Base-by-base conservation (phyloP, 257 asterid genomes). In the Solanum lycopersicoides region DNA sequence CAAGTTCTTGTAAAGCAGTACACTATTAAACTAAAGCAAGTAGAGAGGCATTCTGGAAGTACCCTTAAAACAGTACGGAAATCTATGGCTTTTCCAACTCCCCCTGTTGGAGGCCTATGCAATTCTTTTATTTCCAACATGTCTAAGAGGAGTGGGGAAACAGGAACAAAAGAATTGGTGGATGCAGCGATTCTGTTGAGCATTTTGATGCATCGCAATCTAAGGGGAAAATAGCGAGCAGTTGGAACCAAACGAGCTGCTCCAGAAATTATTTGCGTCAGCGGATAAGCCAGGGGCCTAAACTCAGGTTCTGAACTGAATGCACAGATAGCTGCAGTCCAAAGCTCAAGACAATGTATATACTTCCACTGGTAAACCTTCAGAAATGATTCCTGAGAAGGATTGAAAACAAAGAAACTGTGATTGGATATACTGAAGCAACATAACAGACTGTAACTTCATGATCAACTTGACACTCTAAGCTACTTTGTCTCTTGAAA, bases 321-420 rank as follows among this genome's bases (percentile, higher is more conserved):
- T 28, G 98, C 93, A 91, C 96, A 95, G 47, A 97, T 90, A 88
- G 95, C 98, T 88, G 96, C 96, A 80, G 99, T 94, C 99, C 99
- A 97, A 68, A 97, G 96, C 95, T 97, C 99, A 90, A 97, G 93
- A 90, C 98, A 95, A 69, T 94, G 94, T 76, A 95, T 94, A 92
- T 88, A 96, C 93, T 97, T 96, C 99, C 99, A 97, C 89, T 95
- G 96, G 89, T 93, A 97, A 89, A 97, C 99, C 94, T 95, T 97
- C 82, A 96, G 90, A 88, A 92, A 94, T 85, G 95, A 83, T 84
- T 95, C 98, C 99, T 97, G 93, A 84, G 41, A 39, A 53, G 65
- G 53, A 59, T 74, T 87, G 32, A 87, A 88, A 87, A 76, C 13
- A 12, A 83, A 60, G 72, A 45, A 76, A 72, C 35, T 13, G 63